Evolutionary conservation across 192 early-diverging fungal genomes (phyloP), one percentile per base, ranked within the genome.

Genomic region (Coemansia sp.): DNA sequence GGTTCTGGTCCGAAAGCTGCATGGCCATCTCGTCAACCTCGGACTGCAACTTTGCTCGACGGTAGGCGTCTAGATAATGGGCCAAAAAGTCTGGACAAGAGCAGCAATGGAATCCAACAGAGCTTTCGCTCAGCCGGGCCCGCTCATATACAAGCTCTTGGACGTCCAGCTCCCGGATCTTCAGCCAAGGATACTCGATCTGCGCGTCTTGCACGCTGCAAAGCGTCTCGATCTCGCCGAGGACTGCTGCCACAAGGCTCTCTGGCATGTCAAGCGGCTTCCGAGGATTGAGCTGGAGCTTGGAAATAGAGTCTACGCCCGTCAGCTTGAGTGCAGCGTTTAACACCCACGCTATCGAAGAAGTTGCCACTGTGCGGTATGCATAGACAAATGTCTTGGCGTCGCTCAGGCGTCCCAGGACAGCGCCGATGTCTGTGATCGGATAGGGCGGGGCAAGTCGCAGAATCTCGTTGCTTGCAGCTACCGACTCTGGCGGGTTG

Each of bases 1-100:
- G 86, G 69, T 97, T 97, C 69, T 95, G 91, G 56, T 96, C 93
- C 0, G 92, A 94, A 18, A 97, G 89, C 40, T 84, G 89, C 49
- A 87, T 79, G 20, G 88, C 83, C 52, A 99, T 76, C 48, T 90
- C 85, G 30, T 92, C 87, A 4, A 96, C 73, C 68, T 92, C 86
- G 1, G 68, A 68, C 56, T 91, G 82, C 7, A 97, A 82, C 54
- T 75, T 69, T 22, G 85, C 84, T 52, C 91, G 85, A 32, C 72
- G 73, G 56, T 90, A 86, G 2, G 85, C 71, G 3, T 76, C 62
- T 18, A 69, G 69, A 60, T 87, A 90, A 76, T 92, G 82, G 29
- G 56, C 45, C 7, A 64, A 54, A 7, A 84, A 60, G 8, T 73
- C 71, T 0, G 82, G 77, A 42, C 82, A 84, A 5, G 70, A 64